These are phyloP conservation scores for Thelephora terrestris DNA, from an alignment of 1,284 basidiomycete species.

Conservation along the genomic window DNA sequence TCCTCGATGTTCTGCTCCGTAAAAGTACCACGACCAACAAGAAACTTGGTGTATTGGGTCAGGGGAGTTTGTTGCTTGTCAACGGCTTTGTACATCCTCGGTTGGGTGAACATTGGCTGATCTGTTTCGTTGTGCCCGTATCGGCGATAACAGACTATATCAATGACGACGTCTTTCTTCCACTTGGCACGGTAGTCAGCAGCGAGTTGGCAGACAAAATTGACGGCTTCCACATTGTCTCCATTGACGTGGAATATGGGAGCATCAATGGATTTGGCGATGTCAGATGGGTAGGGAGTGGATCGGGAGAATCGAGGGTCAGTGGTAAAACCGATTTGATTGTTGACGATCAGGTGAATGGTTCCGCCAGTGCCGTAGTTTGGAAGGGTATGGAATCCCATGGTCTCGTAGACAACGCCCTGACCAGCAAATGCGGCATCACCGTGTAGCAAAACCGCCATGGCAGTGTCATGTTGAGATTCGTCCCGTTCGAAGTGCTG, in stretches of 20 bases:
- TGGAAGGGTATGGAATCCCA: constrained; percentile 96
- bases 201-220: constrained; percentile 95
- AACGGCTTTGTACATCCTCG: constrained; percentile 98
- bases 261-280: constrained; percentile 97
- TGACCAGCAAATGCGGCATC: constrained; percentile 99
- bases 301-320: constrained; percentile 97
- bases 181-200: constrained; percentile 98
- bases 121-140: constrained; percentile 99
- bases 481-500: constrained; percentile 94
- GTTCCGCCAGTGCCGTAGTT: constrained; percentile 97
- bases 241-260: constrained; percentile 99
- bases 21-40: constrained; percentile 90
- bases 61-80: constrained; percentile 90
- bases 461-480: constrained; percentile 66
- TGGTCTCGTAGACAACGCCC: constrained; percentile 98
- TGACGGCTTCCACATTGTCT: constrained; percentile 97
- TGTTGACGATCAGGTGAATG: constrained; percentile 98
- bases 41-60: constrained; percentile 85
- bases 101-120: constrained; percentile 98
- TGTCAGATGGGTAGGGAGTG: constrained; percentile 98
- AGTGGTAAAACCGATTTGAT: constrained; percentile 99
- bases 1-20: constrained; percentile 96
- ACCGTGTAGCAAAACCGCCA: constrained; percentile 94
- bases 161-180: constrained; percentile 98
- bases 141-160: constrained; percentile 98